These are phyloP conservation scores for Apiospora hydei DNA, from an alignment of 2,329 filamentous ascomycete species.

Conservation along the genomic window DNA sequence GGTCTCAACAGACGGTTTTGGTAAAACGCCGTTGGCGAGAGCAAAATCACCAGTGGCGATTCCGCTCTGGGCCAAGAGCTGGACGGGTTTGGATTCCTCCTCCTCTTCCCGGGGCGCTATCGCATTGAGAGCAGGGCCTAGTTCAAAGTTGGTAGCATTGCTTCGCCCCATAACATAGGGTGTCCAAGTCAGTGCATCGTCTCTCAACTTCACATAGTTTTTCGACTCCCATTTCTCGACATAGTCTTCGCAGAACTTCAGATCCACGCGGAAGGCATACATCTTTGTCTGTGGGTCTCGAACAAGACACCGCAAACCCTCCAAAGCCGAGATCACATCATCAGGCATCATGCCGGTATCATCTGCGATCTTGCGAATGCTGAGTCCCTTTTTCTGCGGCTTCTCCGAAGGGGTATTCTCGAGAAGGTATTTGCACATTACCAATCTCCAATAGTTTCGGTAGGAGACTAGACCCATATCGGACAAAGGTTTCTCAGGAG, in stretches of 20 bases:
- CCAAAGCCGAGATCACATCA: constrained; percentile 92
- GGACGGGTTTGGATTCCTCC: constrained; percentile 51
- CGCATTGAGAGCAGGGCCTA: constrained; percentile 80
- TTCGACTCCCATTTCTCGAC: constrained; percentile 90
- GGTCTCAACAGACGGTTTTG: constrained; percentile 41
- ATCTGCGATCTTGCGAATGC: constrained; percentile 76
- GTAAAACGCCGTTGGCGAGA: constrained; percentile 31
- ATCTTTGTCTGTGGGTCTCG: constrained; percentile 86
- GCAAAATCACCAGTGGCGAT: constrained; percentile 43
- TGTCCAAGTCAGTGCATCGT: constrained; percentile 87
- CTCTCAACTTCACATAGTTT: constrained; percentile 84
- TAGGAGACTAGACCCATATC: constrained; percentile 99
- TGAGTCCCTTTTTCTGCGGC: constrained; percentile 57
- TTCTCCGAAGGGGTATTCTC: constrained; percentile 54
- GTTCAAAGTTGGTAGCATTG: constrained; percentile 82
- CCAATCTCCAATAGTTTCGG: constrained; percentile 93
- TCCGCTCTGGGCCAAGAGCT: constrained; percentile 40
- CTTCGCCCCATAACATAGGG: constrained; percentile 95
- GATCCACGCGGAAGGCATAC: constrained; percentile 89
- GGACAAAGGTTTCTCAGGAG: constrained; percentile 94
- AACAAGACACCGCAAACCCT: constrained; percentile 87
- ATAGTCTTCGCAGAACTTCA: constrained; percentile 85
- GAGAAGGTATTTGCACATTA: constrained; percentile 85
- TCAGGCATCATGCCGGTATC: constrained; percentile 95
- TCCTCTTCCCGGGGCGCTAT: constrained; percentile 87